Evolutionary conservation across 2,329 filamentous ascomycete species (phyloP).

Genomic region (Colletotrichum costaricense): DNA sequence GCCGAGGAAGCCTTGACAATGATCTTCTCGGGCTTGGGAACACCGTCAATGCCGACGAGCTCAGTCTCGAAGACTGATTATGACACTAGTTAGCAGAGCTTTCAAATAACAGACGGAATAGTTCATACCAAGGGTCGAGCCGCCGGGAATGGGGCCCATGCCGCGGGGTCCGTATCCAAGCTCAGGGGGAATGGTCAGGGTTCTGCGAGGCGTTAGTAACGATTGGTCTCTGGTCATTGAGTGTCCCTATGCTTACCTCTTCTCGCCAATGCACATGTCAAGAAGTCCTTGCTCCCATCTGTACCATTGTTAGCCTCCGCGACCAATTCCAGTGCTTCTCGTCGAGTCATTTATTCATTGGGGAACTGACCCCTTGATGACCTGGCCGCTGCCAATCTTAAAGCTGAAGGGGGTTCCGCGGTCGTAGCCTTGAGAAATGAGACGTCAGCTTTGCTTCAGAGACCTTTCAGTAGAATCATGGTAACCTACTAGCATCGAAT

Average conservation of each 20-base stretch:
- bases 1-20: slow-evolving; percentile 51
- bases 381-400: slow-evolving; percentile 80
- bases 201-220: slow-evolving; percentile 56
- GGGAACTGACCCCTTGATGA: slow-evolving; percentile 83
- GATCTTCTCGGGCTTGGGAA: slow-evolving; percentile 63
- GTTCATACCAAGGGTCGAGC: slow-evolving; percentile 76
- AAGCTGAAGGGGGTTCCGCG: slow-evolving; percentile 82
- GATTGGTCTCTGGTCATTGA: slow-evolving; percentile 4
- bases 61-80: slow-evolving; percentile 87
- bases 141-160: slow-evolving; percentile 86
- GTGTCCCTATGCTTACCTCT: slow-evolving; percentile 61
- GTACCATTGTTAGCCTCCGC: slow-evolving; percentile 37
- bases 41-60: slow-evolving; percentile 84
- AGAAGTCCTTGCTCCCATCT: slow-evolving; percentile 92
- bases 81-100: not conserved
- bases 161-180: slow-evolving; percentile 82
- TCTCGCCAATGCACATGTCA: slow-evolving; percentile 97
- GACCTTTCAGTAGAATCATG: not conserved
- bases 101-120: not conserved
- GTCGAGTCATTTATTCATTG: not conserved
- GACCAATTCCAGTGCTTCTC: not conserved
- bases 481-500: slow-evolving; percentile 77
- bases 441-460: not conserved
- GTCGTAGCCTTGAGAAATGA: slow-evolving; percentile 69
- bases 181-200: slow-evolving; percentile 88